phyloP scores from a whole-genome alignment of 2,329 filamentous ascomycete genomes.

The Ophiostoma australiae region DNA sequence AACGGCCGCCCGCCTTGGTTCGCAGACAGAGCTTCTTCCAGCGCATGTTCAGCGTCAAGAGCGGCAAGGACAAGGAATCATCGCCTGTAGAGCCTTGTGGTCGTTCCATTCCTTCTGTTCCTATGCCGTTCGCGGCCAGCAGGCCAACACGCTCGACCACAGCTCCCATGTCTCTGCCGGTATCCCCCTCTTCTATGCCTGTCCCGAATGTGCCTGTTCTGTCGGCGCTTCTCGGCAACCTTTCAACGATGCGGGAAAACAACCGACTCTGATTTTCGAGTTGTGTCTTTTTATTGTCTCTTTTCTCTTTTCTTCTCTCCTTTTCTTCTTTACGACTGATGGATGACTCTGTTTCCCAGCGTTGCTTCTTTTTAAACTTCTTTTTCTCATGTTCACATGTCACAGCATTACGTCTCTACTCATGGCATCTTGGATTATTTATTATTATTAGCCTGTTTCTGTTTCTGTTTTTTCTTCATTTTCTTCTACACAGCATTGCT shows the following conservation, averaged over 20 bases:
- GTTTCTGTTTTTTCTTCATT: background rate
- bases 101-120: background rate
- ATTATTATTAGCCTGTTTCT: conserved; percentile 2
- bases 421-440: background rate
- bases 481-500: conserved; percentile 21
- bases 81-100: background rate
- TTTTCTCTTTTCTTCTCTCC: background rate
- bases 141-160: background rate
- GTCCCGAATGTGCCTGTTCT: conserved; percentile 16
- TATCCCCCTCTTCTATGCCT: background rate
- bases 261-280: conserved; percentile 14
- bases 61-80: background rate
- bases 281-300: too few species aligned
- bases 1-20: conserved; percentile 27
- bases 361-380: background rate
- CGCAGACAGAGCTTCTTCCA: conserved; percentile 38
- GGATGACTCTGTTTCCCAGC: background rate
- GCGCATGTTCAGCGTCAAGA: conserved; percentile 36
- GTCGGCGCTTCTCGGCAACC: conserved; percentile 18
- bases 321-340: background rate
- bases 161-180: background rate
- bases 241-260: conserved; percentile 12
- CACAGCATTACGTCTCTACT: conserved; percentile 9
- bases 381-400: conserved; percentile 6
- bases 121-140: background rate